Evolutionary conservation across 352 stramenopile genomes (phyloP).

Genomic region (Plasmopara muralis): DNA sequence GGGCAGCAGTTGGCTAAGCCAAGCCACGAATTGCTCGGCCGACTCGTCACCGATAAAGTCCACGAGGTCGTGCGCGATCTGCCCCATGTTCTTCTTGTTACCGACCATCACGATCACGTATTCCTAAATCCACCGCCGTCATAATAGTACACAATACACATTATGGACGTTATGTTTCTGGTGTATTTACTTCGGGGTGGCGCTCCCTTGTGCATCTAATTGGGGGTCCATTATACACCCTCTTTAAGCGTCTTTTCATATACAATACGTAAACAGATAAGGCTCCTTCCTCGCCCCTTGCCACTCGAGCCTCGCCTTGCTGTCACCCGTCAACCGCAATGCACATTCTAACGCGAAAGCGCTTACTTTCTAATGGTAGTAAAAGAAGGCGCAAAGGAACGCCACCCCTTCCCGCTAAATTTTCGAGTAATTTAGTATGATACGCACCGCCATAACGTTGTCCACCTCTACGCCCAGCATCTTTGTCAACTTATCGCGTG

Average conservation of each 20-base stretch:
- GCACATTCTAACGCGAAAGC: slow-evolving; percentile 8
- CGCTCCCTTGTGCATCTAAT: slow-evolving; percentile 14
- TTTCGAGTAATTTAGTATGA: neutral
- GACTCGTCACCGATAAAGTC: slow-evolving; percentile 82
- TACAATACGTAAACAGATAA: slow-evolving; percentile 12
- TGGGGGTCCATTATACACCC: slow-evolving; percentile 13
- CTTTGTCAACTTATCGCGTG: slow-evolving; percentile 54
- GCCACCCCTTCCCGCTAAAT: slow-evolving; percentile 11
- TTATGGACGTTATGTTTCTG: slow-evolving; percentile 18
- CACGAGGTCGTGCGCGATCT: slow-evolving; percentile 75
- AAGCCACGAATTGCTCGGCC: slow-evolving; percentile 62
- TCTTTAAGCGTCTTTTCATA: slow-evolving; percentile 30
- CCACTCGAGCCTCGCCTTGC: neutral
- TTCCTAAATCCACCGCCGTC: slow-evolving; percentile 37
- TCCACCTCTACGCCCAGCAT: slow-evolving; percentile 81
- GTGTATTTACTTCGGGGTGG: slow-evolving; percentile 22
- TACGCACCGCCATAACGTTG: slow-evolving; percentile 79
- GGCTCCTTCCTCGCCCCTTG: neutral
- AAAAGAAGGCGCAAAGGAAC: slow-evolving; percentile 19
- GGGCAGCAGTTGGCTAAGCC: slow-evolving; percentile 52
- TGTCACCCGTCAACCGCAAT: neutral
- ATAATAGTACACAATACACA: slow-evolving; percentile 26
- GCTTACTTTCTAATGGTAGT: slow-evolving; percentile 7
- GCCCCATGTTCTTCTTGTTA: slow-evolving; percentile 84
- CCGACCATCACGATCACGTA: slow-evolving; percentile 83